Base-by-base conservation (phyloP, 2,329 filamentous ascomycete genomes). In the Xylariaceae sp. region DNA sequence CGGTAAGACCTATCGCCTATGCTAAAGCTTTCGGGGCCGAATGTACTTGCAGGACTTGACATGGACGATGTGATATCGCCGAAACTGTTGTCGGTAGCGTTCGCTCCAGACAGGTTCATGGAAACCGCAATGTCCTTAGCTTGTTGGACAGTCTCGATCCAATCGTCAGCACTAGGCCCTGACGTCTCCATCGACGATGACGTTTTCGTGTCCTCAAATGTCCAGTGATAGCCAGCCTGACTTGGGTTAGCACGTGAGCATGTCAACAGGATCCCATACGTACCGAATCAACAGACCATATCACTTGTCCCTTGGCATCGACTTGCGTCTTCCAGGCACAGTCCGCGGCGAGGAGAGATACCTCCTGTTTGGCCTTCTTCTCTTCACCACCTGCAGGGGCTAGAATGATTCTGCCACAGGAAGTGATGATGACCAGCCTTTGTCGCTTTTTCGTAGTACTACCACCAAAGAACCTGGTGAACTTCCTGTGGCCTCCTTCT, bases 251-350 rank as follows among this genome's bases (percentile, higher is more conserved):
- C 59, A 66, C 51, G 15, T 15, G 18, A 35, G 52, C 56, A 64
- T 48, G 63, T 62, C 18, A 52, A 49, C 10, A 18, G 49, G 47
- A 37, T 18, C 42, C 53, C 13, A 50, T 59, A 82, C 92, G 81
- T 86, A 97, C 94, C 66, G 90, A 95, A 77, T 97, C 92, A 55
- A 97, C 88, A 74, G 88, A 88, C 90, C 92, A 97, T 60, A 89
- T 87, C 34, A 87, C 88, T 75, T 93, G 83, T 30, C 92, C 92
- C 74, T 96, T 97, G n/a, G 85, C 80, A 73, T 96, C 94, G 51
- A 87, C 83, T 66, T 89, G 90, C 55, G 82, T 91, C 71, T 84
- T 88, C 86, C 90, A 97, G 30, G 83, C 79, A 66, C 87, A 90
- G 56, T 90, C 92, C 1, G 88, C 78, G 1, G 82, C 81, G 17